Percentiles rank a stretch among this genome's conserved stretches.
Conservation (phyloP, 2,329 filamentous ascomycete species). For the Penicillium sp. region DNA sequence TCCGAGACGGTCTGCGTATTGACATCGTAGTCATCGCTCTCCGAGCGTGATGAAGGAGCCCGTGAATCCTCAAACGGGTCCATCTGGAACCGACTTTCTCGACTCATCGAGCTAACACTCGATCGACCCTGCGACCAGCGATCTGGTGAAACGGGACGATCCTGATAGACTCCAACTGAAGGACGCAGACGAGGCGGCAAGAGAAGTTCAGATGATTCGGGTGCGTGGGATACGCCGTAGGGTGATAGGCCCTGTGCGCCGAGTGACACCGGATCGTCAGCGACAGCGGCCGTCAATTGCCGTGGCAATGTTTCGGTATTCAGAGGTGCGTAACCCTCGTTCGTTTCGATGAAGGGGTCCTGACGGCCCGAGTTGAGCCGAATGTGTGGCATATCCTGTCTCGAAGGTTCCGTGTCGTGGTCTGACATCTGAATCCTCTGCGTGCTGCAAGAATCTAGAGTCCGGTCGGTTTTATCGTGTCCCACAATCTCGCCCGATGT, state of each 20-base stretch:
- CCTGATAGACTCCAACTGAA: constrained; percentile 48
- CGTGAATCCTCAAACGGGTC: constrained; percentile 58
- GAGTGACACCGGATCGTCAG: constrained; percentile 6
- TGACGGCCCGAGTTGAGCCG: constrained; percentile 58
- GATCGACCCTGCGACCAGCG: constrained; percentile 56
- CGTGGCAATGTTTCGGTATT: constrained; percentile 19
- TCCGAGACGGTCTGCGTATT: constrained; percentile 69
- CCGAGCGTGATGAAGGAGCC: constrained; percentile 54
- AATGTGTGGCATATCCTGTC: constrained; percentile 50
- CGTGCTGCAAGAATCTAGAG: background rate
- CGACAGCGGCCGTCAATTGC: constrained; percentile 18
- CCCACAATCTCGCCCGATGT: background rate
- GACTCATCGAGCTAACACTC: constrained; percentile 54
- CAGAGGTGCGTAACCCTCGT: constrained; percentile 24
- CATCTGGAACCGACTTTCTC: constrained; percentile 40
- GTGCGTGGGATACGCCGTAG: constrained; percentile 49
- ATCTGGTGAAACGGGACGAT: constrained; percentile 44
- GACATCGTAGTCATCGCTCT: constrained; percentile 59
- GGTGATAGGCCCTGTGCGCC: constrained; percentile 19
- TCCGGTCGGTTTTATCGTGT: background rate
- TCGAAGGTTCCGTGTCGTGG: constrained; percentile 10
- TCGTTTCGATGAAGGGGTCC: constrained; percentile 44
- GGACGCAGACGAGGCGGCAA: constrained; percentile 44
- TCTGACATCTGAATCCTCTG: constrained; percentile 15
- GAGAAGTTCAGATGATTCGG: constrained; percentile 39